Percentiles rank a stretch among this genome's conserved stretches.
These are phyloP conservation scores for Hymenoscyphus infarciens DNA, from an alignment of 2,329 filamentous ascomycete genomes.

Conservation along the genomic window DNA sequence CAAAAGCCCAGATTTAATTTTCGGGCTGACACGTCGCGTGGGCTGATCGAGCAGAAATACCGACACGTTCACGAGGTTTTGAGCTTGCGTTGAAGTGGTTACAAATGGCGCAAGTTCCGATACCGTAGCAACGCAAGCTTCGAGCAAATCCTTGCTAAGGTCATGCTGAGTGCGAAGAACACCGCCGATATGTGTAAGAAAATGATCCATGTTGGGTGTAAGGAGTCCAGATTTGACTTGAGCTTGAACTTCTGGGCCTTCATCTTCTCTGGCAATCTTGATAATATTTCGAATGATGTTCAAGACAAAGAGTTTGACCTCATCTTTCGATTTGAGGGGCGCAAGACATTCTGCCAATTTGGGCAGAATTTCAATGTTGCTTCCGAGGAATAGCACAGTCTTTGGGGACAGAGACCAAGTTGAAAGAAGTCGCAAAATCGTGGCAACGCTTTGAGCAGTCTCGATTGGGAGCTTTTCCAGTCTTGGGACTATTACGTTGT, in stretches of 20 bases:
- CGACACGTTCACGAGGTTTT: constrained; percentile 75
- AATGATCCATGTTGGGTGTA: constrained; percentile 52
- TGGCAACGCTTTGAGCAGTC: constrained; percentile 85
- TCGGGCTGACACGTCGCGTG: constrained; percentile 75
- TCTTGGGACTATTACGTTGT: constrained; percentile 72
- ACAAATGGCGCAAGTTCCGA: constrained; percentile 72
- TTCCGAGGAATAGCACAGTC: constrained; percentile 63
- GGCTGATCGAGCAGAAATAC: constrained; percentile 81
- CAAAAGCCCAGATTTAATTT: constrained; percentile 76
- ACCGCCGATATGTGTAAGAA: constrained; percentile 64
- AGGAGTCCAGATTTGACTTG: constrained; percentile 55
- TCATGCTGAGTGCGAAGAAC: constrained; percentile 57
- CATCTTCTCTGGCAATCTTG: constrained; percentile 53
- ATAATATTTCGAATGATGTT: constrained; percentile 70
- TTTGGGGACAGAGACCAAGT: constrained; percentile 71
- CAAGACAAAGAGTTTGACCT: constrained; percentile 80
- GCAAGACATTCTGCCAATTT: constrained; percentile 70
- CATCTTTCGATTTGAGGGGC: constrained; percentile 73
- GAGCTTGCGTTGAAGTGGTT: constrained; percentile 63
- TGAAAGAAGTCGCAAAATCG: constrained; percentile 73
- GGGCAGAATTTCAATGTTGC: constrained; percentile 58
- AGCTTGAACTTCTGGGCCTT: constrained; percentile 43
- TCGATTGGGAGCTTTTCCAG: constrained; percentile 76
- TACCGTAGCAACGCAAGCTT: constrained; percentile 74
- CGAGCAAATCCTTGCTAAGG: constrained; percentile 70